Evolutionary conservation across 495 filamentous ascomycete species (phyloP).

Genomic region (Lasiosphaeriaceae sp.): DNA sequence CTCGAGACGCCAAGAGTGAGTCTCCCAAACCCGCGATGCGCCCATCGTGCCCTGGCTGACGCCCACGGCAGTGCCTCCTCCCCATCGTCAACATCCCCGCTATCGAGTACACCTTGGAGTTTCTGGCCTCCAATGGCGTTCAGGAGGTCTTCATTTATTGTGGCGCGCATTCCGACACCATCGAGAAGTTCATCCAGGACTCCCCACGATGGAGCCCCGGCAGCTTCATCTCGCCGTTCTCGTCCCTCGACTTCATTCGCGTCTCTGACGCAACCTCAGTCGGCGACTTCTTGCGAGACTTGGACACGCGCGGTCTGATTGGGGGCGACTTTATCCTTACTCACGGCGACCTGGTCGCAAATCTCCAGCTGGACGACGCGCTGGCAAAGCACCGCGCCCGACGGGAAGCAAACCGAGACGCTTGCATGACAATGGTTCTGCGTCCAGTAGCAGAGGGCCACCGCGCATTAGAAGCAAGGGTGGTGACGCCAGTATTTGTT

Average conservation of each 20-base stretch:
- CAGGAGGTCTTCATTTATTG: conserved; percentile 90
- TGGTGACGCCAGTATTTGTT: conserved; percentile 76
- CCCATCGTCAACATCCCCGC: conserved; percentile 90
- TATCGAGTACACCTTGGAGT: conserved; percentile 97
- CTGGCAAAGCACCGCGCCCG: conserved; percentile 75
- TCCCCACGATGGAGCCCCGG: conserved; percentile 40
- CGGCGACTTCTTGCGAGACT: conserved; percentile 91
- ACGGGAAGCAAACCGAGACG: conserved; percentile 80
- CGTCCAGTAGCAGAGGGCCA: conserved; percentile 72
- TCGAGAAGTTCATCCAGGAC: conserved; percentile 75
- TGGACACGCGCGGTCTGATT: conserved; percentile 83
- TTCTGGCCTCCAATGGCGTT: conserved; percentile 88
- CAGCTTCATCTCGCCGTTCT: conserved; percentile 73
- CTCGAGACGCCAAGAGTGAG: conserved; percentile 82
- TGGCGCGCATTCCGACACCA: conserved; percentile 80
- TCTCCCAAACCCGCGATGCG: conserved; percentile 7
- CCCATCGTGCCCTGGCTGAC: conserved; percentile 3
- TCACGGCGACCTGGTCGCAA: conserved; percentile 91
- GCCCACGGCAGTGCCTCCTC: conserved; percentile 69
- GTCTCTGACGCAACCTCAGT: conserved; percentile 77
- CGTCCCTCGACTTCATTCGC: conserved; percentile 76
- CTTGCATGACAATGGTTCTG: conserved; percentile 97
- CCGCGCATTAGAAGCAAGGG: conserved; percentile 63
- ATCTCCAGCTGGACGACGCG: conserved; percentile 76
- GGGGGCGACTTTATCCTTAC: conserved; percentile 88